phyloP scores from a whole-genome alignment of 331 rosid genomes.

The Quercus lobata region DNA sequence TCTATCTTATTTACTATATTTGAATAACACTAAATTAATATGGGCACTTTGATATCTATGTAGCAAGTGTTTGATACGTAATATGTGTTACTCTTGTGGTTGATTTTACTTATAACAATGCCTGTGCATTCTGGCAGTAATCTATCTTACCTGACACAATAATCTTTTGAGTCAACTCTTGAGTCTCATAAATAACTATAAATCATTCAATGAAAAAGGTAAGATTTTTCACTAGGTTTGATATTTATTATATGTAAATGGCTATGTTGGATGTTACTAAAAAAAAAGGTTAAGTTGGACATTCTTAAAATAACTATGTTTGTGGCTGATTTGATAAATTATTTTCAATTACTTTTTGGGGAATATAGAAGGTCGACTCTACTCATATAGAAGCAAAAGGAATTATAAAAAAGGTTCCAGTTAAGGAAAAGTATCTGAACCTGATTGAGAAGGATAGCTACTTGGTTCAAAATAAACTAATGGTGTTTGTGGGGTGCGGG shows the following conservation, averaged over 20 bases:
- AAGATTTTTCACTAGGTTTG: not conserved
- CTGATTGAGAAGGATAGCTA: not conserved
- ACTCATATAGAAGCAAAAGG: not conserved
- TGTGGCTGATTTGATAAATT: not conserved
- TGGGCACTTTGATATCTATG: not conserved
- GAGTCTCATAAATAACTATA: no score
- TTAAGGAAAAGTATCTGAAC: not conserved
- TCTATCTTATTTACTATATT: constrained; percentile 15
- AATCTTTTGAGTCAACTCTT: not conserved
- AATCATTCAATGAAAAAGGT: no score
- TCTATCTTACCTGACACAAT: not conserved
- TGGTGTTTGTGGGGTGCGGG: not conserved
- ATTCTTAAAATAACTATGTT: not conserved
- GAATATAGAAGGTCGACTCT: not conserved
- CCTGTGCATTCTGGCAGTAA: not conserved
- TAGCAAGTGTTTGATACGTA: not conserved
- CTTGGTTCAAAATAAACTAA: not conserved
- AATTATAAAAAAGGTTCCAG: not conserved
- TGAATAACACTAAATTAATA: not conserved
- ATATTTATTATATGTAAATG: not conserved
- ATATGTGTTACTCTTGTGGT: not conserved
- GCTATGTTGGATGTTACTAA: not conserved
- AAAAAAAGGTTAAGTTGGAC: not conserved
- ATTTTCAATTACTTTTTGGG: not conserved
- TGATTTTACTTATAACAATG: not conserved